Percentiles rank a stretch among this genome's conserved stretches.
Evolutionary conservation across 2,329 filamentous ascomycete species (phyloP).

Genomic region (Botrytis deweyae): DNA sequence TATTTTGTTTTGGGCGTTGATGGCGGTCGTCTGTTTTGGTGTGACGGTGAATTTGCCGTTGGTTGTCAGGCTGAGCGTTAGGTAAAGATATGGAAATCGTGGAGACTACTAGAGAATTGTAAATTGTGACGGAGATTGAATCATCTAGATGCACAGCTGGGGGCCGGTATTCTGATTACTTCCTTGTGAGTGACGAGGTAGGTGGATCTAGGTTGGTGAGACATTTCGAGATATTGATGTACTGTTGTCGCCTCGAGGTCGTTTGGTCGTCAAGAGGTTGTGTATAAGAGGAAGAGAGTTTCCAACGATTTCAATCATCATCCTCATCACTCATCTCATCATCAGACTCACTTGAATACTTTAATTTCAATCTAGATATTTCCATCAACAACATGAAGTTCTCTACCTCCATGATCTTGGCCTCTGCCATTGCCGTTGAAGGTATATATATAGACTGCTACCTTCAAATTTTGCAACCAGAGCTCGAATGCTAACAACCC

Average conservation of each 20-base stretch:
- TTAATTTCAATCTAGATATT: background rate
- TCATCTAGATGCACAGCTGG: background rate
- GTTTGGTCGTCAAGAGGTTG: background rate
- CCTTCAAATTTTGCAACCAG: background rate
- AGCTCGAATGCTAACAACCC: background rate
- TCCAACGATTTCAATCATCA: background rate
- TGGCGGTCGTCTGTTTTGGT: background rate
- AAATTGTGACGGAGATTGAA: background rate
- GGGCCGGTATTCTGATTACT: background rate
- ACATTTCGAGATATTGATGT: no score
- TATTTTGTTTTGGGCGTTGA: background rate
- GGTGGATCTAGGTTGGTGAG: slow-evolving; percentile 1
- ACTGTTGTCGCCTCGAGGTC: background rate
- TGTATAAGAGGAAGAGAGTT: slow-evolving; percentile 10
- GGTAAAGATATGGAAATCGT: background rate
- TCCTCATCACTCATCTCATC: background rate
- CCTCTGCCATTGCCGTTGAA: slow-evolving; percentile 27
- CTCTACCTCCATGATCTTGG: slow-evolving; percentile 24
- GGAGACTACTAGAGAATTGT: background rate
- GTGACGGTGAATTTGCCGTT: background rate
- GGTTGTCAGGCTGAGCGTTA: background rate
- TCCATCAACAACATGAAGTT: slow-evolving; percentile 34
- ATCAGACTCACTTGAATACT: background rate
- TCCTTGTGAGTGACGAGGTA: background rate
- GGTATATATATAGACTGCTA: slow-evolving; percentile 24